A percentile compares a stretch with the other conserved stretches of the same genome.
Evolutionary conservation across 2,329 filamentous ascomycete species (phyloP).

Genomic region (Rhynchosporium secalis): DNA sequence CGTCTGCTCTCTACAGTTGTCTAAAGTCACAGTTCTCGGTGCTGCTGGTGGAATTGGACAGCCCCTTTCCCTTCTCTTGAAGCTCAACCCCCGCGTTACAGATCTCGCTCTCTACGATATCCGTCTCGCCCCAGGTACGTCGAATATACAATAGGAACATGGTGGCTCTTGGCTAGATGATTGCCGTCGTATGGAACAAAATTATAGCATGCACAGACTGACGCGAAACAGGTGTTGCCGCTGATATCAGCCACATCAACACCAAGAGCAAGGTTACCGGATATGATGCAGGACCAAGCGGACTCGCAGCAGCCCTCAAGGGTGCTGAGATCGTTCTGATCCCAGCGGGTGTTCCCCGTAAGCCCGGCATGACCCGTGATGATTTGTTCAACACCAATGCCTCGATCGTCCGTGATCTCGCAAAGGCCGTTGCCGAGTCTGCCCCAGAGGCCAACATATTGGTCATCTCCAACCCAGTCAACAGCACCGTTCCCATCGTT

Average conservation of each 20-base stretch:
- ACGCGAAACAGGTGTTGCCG: constrained; percentile 75
- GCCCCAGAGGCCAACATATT: constrained; percentile 92
- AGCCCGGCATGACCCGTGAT: constrained; percentile 98
- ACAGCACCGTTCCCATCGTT: constrained; percentile 98
- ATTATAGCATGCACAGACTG: constrained; percentile 1
- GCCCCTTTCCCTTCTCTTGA: constrained; percentile 94
- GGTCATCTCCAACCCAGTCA: constrained; percentile 98
- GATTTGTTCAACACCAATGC: constrained; percentile 99
- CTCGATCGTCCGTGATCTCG: constrained; percentile 97
- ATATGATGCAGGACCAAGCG: constrained; percentile 74
- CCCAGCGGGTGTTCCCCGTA: constrained; percentile 93
- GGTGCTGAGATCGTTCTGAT: constrained; percentile 94
- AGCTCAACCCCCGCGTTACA: constrained; percentile 89
- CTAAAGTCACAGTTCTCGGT: constrained; percentile 97
- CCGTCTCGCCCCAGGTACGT: constrained; percentile 84
- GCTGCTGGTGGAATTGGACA: constrained; percentile 98
- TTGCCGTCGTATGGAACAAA: neutral
- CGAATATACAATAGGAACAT: constrained; percentile 17
- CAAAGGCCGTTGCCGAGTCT: constrained; percentile 88
- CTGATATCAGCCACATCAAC: constrained; percentile 98
- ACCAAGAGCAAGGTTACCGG: constrained; percentile 94
- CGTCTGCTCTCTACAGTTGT: constrained; percentile 61
- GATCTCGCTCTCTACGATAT: constrained; percentile 98
- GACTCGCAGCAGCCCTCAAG: constrained; percentile 78
- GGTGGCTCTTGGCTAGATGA: neutral